These are phyloP conservation scores for Pulveroboletus sp. DNA, from an alignment of 768 basidiomycete genomes.

Conservation along the genomic window DNA sequence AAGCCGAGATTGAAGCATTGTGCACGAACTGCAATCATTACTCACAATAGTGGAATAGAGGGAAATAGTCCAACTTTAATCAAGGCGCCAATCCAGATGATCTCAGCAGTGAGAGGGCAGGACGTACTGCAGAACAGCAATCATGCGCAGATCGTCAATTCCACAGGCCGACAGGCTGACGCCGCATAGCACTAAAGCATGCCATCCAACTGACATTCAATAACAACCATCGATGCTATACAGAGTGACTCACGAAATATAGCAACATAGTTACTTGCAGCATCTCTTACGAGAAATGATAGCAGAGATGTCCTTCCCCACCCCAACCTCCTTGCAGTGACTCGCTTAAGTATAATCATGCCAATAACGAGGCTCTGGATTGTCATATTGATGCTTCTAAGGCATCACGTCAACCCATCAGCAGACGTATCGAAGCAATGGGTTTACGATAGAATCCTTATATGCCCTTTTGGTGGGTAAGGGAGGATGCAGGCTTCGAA, in stretches of 20 bases:
- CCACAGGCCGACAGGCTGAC: not conserved
- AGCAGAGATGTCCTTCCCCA: conserved; percentile 43
- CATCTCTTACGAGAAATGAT: conserved; percentile 42
- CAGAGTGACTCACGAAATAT: conserved; percentile 34
- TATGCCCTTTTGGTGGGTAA: not conserved
- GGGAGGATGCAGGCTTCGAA: conserved; percentile 26
- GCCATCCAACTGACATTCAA: not conserved
- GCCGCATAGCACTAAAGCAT: conserved; percentile 2
- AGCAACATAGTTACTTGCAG: conserved; percentile 41
- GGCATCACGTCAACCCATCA: not conserved
- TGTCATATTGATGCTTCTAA: conserved; percentile 20
- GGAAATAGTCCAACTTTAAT: conserved; percentile 16
- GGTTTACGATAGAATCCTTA: conserved; percentile 16
- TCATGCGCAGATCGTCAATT: conserved; percentile 1
- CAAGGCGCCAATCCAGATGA: not conserved
- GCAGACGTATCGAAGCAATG: not conserved
- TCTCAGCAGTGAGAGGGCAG: not conserved
- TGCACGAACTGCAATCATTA: not conserved
- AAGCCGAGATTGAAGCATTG: not conserved
- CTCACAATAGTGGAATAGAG: conserved; percentile 17
- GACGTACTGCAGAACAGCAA: conserved; percentile 6
- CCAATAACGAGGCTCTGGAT: conserved; percentile 38
- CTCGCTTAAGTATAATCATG: conserved; percentile 38
- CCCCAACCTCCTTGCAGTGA: conserved; percentile 31
- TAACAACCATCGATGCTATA: not conserved